Conservation (phyloP, 768 basidiomycete species). For the Panus rudis region DNA sequence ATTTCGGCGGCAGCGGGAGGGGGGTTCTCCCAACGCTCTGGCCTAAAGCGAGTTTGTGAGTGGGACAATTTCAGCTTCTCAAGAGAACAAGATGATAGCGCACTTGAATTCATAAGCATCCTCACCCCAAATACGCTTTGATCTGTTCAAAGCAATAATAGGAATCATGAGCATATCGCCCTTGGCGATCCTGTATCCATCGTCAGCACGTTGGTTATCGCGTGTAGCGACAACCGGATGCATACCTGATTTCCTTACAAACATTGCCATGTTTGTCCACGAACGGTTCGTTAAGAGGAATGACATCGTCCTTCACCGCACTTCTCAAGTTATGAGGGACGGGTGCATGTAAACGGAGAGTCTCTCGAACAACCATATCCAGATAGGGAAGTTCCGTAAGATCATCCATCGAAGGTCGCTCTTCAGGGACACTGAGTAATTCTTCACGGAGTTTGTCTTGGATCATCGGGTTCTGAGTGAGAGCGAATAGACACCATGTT, state of each 20-base stretch:
- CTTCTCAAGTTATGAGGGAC: conserved; percentile 8
- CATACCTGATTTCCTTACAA: conserved; percentile 11
- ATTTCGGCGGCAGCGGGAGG: conserved; percentile 38
- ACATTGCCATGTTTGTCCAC: conserved; percentile 11
- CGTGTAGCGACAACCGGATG: neutral
- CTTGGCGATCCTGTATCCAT: conserved; percentile 15
- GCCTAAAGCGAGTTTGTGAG: conserved; percentile 37
- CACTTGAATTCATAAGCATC: conserved; percentile 60
- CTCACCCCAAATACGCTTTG: conserved; percentile 51
- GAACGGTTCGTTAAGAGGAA: conserved; percentile 12
- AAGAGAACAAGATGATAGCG: conserved; percentile 7
- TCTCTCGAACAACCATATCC: conserved; percentile 18
- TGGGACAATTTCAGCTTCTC: neutral
- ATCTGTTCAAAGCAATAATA: conserved; percentile 45
- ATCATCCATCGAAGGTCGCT: conserved; percentile 22
- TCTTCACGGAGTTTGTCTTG: conserved; percentile 61
- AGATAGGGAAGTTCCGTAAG: conserved; percentile 26
- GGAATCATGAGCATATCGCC: conserved; percentile 37
- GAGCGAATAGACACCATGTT: conserved; percentile 56
- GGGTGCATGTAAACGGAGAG: conserved; percentile 17
- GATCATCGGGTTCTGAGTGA: conserved; percentile 49
- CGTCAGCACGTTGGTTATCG: neutral
- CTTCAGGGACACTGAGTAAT: conserved; percentile 23
- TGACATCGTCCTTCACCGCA: conserved; percentile 9
- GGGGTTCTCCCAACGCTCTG: conserved; percentile 51